These are phyloP conservation scores for Psilocybe tampanensis DNA, from an alignment of 768 basidiomycete species.

Conservation along the genomic window DNA sequence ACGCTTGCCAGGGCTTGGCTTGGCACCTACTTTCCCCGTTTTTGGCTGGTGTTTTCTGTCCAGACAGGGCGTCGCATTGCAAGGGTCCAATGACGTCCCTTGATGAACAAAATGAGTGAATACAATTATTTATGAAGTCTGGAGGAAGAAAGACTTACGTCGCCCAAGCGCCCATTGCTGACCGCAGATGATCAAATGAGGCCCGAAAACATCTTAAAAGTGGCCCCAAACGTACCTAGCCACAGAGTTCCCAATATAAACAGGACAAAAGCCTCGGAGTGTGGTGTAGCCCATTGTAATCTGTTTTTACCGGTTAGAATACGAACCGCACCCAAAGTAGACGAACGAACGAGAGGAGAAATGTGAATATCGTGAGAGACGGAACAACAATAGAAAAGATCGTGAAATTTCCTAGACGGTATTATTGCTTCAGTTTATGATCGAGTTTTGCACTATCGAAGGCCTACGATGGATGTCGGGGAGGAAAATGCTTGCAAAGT, in stretches of 20 bases:
- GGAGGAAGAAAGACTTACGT: conserved; percentile 38
- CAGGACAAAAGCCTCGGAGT: conserved; percentile 56
- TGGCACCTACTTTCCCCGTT: conserved; percentile 52
- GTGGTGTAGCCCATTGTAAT: conserved; percentile 70
- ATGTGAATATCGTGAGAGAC: conserved; percentile 62
- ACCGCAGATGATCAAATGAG: conserved; percentile 11
- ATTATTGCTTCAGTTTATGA: not conserved
- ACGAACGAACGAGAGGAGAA: conserved; percentile 56
- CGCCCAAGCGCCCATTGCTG: conserved; percentile 79
- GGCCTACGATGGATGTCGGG: conserved; percentile 64
- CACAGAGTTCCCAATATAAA: conserved; percentile 65
- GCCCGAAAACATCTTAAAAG: conserved; percentile 1
- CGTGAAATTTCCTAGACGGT: conserved; percentile 62
- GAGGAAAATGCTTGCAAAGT: conserved; percentile 70
- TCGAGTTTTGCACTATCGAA: not conserved
- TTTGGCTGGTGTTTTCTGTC: conserved; percentile 48
- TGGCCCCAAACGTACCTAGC: conserved; percentile 54
- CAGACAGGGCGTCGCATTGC: conserved; percentile 57
- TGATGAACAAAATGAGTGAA: not conserved
- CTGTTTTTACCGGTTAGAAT: conserved; percentile 33
- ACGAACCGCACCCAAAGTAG: not conserved
- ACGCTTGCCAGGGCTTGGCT: not conserved
- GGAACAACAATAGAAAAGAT: conserved; percentile 71
- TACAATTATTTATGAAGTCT: not conserved
- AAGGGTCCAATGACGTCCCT: conserved; percentile 72